Conservation (phyloP, 2,329 filamentous ascomycete genomes). For the Simplicillium sp. region DNA sequence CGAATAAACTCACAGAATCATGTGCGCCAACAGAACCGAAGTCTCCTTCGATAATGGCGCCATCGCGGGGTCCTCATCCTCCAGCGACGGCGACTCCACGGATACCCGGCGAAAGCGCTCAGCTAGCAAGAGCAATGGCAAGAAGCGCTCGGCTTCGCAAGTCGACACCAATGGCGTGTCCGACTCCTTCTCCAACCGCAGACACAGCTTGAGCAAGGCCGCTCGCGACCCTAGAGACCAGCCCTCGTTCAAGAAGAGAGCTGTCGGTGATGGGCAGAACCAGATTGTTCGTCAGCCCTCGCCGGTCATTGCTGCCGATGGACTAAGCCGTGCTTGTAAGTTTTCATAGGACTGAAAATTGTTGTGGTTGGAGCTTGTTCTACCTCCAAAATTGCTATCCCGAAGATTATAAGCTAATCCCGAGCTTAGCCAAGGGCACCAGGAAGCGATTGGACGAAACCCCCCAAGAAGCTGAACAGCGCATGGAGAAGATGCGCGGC, state of each 20-base stretch:
- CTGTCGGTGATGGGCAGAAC: slow-evolving; percentile 8
- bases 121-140: slow-evolving; percentile 11
- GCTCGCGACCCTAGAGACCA: slow-evolving; percentile 52
- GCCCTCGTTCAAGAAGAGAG: slow-evolving; percentile 29
- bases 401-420: not conserved
- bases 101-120: slow-evolving; percentile 14
- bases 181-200: slow-evolving; percentile 28
- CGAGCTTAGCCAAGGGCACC: slow-evolving; percentile 47
- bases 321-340: slow-evolving; percentile 49
- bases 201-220: slow-evolving; percentile 48
- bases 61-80: slow-evolving; percentile 9
- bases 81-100: slow-evolving; percentile 17
- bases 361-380: not conserved
- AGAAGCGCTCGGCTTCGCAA: slow-evolving; percentile 11
- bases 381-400: too few relatives aligned
- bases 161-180: slow-evolving; percentile 15
- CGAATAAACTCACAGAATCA: not conserved
- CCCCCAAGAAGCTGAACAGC: slow-evolving; percentile 28
- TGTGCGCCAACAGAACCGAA: slow-evolving; percentile 10
- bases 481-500: slow-evolving; percentile 48
- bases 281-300: slow-evolving; percentile 41
- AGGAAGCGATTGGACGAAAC: slow-evolving; percentile 51
- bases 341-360: slow-evolving; percentile 5
- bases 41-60: slow-evolving; percentile 6
- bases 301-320: slow-evolving; percentile 53